Evolutionary conservation across 2,329 filamentous ascomycete species (phyloP), one percentile per base, ranked within the genome.

Genomic region (Aspergillus puulaauensis): DNA sequence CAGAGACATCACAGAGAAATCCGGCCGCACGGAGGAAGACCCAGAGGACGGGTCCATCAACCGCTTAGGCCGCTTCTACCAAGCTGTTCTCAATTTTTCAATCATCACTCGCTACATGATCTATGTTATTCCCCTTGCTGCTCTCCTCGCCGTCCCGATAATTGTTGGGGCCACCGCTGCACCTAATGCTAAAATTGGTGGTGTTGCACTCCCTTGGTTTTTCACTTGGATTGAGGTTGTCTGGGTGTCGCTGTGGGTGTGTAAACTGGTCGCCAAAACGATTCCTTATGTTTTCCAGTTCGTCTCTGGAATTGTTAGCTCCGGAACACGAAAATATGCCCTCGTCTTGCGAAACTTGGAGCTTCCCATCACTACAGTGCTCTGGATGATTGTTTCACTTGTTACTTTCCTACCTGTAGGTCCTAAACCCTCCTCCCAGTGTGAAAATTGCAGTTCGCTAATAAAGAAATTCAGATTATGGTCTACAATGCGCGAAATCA

Each of bases 191-290:
- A 76, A 72, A 27, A 83, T 87, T 61, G 83, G 82, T 15, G 80
- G 80, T 21, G 83, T 87, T 4, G 73, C 79, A 7, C 77, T 86
- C 41, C 76, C 82, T 53, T 86, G 82, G 79, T 84, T 88, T 73
- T 88, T 86, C 73, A 79, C 80, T 17, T 88, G 86, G 86, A 75
- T 88, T 39, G 85, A 87, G 69, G 79, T 87, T 47, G 77, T 87
- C 53, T 88, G 86, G 86, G 73, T 85, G 39, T 82, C 82, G 66
- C 74, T 88, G 59, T 88, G 86, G 86, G 77, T 77, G 14, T 83
- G 82, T 62, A 88, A 88, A 70, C 74, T 86, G 49, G 70, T 85
- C 24, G 82, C 83, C 6, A 82, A 84, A 64, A 80, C 82, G 63
- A 68, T 88, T 47, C 86, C 86, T 1, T 80, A 74, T 49, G 59